Base-by-base conservation (phyloP, 192 early-diverging fungal species). In the Oehlia diaphana region DNA sequence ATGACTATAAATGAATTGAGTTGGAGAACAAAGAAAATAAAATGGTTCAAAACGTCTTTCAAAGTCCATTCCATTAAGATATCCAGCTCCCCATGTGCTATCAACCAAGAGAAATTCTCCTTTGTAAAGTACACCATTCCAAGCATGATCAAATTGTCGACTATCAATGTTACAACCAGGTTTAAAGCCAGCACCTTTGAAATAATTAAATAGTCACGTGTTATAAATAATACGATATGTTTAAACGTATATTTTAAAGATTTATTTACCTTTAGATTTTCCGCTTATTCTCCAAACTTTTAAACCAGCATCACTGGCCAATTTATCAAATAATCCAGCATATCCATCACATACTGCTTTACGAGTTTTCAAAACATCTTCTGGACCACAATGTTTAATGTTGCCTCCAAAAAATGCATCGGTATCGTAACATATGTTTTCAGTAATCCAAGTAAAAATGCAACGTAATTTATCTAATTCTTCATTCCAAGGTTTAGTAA, bases 41-140 rank as follows among this genome's bases (percentile, higher is more conserved):
- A 87, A 88, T 23, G 87, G 85, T 31, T 90, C 71, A 81, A 86
- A 91, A 39, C 80, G 63, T 49, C 83, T 86, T 53, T 79, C 78
- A 78, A 88, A 89, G 2, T 73, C 76, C 5, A 77, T 77, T 12
- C 82, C 83, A 2, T 78, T 58, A 33, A 81, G 26, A 21, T 76
- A 35, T 7, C 90, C 90, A 4, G 90, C 86, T 49, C 88, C 90
- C 90, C 90, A 91, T 26, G 90, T 91, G 4, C 87, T 84, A 44
- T 91, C 90, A 35, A 91, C 86, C 75, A 91, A 81, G 19, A 87
- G 80, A 61, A 82, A 87, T 74, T 88, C 85, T 26, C 88, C 89
- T 62, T 88, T 61, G 26, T 90, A 58, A 13, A 67, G 80, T 21
- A 88, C 86, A 10, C 81, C 85, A 77, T 90, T 91, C 90, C 90